Base-by-base conservation (phyloP, 1,139 yeast genomes). In the Hyphopichia buzzinii region DNA sequence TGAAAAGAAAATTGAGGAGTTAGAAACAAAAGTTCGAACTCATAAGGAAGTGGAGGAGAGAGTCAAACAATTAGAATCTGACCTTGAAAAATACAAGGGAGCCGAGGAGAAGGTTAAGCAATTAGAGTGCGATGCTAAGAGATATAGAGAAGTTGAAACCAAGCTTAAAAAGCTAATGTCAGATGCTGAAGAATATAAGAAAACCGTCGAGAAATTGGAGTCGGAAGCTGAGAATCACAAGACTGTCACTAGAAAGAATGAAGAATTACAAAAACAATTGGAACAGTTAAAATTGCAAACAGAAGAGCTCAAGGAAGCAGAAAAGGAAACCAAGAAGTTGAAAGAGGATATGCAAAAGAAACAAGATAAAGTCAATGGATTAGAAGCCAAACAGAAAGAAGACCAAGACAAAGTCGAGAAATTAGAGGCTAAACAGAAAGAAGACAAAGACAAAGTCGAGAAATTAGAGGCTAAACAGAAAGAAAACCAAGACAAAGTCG, bases 271-370 rank as follows among this genome's bases (percentile, higher is more conserved):
- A 28, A 24, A 24, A 24, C 24, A 33, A 10, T 13, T 26, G 2
- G 19, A 31, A 14, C 8, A 29, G 12, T 28, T 26, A 22, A 21
- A 29, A 8, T 12, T 22, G 13, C 21, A 35, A 31, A 4, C 27
- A 5, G 15, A 27, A 14, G 10, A 30, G 32, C 17, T 7, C 6
- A 19, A 10, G 6, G 23, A 10, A 7, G 8, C 6, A 19, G 23
- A 19, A 10, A 19, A 19, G 19, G 36, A n/a, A 25, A 28, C 2
- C 31, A 11, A 35, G 25, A 28, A 27, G 29, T 12, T 19, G 23
- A 6, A 19, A 19, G 23, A 19, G 10, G 23, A n/a, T n/a, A n/a
- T n/a, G n/a, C n/a, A n/a, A n/a, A n/a, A n/a, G n/a, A n/a, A n/a
- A n/a, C n/a, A n/a, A n/a, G 27, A n/a, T 8, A 8, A 25, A n/a